Base-by-base conservation (phyloP, 352 stramenopile species). In the Phytophthora parvispora region DNA sequence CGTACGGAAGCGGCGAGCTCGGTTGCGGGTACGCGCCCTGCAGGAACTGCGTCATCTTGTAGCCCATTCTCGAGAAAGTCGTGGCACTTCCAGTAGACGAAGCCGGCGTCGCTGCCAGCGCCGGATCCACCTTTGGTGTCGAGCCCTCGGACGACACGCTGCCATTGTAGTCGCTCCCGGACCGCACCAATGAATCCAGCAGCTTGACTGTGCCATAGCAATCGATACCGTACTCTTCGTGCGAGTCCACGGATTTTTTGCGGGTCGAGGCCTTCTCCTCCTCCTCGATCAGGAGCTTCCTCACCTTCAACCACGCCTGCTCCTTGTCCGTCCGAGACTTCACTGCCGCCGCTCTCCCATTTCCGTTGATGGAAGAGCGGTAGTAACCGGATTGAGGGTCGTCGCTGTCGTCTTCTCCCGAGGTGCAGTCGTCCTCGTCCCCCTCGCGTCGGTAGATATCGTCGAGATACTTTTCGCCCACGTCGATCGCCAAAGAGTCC, bases 391-490 rank as follows among this genome's bases (percentile, higher is more conserved):
- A 54, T 29, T 78, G 42, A 84, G 77, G 20, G 10, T 28, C 48
- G 5, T 60, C 32, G 1, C 38, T 65, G 9, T 49, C 42, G 25
- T 49, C 42, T 13, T 49, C 42, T 18, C n/a, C 16, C 8, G 42
- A 49, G 42, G 22, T n/a, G 7, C 50, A 18, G 43, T 60, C 36
- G 6, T 69, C 60, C 12, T 27, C 48, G 25, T 56, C 62, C 10
- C 63, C 63, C 8, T 90, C 78, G 3, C 89, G 75, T 50, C 78
- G 55, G 68, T 91, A 93, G 32, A 90, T 77, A 42, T 76, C 81
- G 20, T 93, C 70, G 6, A 93, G 59, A 66, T 90, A 92, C 22
- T 75, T 75, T 57, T 92, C 84, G 12, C 77, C 77, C 15, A 85
- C 65, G 51, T 92, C 82, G 29, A 76, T 85, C 12, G 82, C 78